A percentile compares a stretch with the other conserved stretches of the same genome.
phyloP scores from a whole-genome alignment of 495 filamentous ascomycete genomes.

The Evernia prunastri region DNA sequence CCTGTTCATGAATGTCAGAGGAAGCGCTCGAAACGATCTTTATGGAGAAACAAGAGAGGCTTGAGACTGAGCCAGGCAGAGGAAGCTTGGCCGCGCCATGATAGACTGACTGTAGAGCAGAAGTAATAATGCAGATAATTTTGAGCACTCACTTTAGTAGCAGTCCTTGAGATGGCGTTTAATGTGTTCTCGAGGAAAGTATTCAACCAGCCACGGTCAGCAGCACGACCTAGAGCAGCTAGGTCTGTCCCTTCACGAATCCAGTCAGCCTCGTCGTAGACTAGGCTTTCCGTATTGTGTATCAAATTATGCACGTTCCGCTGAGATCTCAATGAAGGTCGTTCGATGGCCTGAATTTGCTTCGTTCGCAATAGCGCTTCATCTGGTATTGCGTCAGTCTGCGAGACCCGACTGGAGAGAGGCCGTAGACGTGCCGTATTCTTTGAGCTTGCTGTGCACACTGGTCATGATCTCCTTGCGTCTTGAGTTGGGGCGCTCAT shows the following conservation, averaged over 20 bases:
- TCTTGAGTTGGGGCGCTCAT: conserved; percentile 27
- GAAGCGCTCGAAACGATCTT: too few species aligned
- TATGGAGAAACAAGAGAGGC: neutral
- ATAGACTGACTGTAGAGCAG: neutral
- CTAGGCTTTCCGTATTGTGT: conserved; percentile 14
- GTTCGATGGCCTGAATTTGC: conserved; percentile 17
- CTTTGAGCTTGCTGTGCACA: conserved; percentile 55
- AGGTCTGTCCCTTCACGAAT: conserved; percentile 17
- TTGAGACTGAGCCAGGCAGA: neutral
- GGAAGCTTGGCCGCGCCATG: neutral
- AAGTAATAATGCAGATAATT: neutral
- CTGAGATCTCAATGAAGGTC: conserved; percentile 15
- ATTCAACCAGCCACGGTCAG: conserved; percentile 20
- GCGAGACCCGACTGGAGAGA: neutral
- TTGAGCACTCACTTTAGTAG: conserved; percentile 10
- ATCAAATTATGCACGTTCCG: conserved; percentile 17
- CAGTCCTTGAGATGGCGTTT: conserved; percentile 13
- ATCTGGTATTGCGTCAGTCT: conserved; percentile 14
- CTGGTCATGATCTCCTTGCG: conserved; percentile 52
- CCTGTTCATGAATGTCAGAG: conserved; percentile 5
- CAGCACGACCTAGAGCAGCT: conserved; percentile 16
- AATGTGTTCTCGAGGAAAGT: conserved; percentile 14
- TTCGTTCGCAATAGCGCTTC: conserved; percentile 12
- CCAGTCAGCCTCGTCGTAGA: conserved; percentile 14
- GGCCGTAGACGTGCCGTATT: conserved; percentile 53